These are phyloP conservation scores for Fusarium neocosmosporiellum DNA, from an alignment of 2,329 filamentous ascomycete species.

Conservation along the genomic window DNA sequence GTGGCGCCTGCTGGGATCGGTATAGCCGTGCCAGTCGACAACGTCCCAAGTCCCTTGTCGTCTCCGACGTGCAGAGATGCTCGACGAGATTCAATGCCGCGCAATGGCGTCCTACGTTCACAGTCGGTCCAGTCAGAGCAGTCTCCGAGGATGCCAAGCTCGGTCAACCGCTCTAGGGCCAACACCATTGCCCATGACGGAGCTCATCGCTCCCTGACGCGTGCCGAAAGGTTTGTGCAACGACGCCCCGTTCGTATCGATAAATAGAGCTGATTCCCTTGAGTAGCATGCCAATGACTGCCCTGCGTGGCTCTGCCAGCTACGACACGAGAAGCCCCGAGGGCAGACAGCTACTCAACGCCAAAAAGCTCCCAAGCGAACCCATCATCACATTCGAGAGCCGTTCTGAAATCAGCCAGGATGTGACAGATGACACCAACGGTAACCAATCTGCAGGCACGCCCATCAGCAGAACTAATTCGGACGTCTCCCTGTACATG, in stretches of 20 bases:
- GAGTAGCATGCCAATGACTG: constrained; percentile 29
- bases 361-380: constrained; percentile 27
- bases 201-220: constrained; percentile 24
- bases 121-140: constrained; percentile 36
- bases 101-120: constrained; percentile 22
- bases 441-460: constrained; percentile 30
- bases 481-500: constrained; percentile 60
- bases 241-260: constrained; percentile 1
- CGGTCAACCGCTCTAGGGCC: constrained; percentile 23
- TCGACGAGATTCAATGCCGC: constrained; percentile 28
- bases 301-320: constrained; percentile 25
- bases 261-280: constrained; percentile 32
- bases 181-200: constrained; percentile 30
- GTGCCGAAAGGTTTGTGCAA: constrained; percentile 41
- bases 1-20: constrained; percentile 26
- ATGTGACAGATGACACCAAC: constrained; percentile 38
- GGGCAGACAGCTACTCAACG: constrained; percentile 23
- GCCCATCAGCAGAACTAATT: constrained; percentile 49
- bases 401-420: constrained; percentile 26
- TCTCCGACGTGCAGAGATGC: constrained; percentile 27
- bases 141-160: constrained; percentile 25
- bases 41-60: constrained; percentile 20
- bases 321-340: constrained; percentile 35
- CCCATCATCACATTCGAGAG: constrained; percentile 21
- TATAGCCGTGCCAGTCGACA: constrained; percentile 31